phyloP scores from a whole-genome alignment of 208 protist genomes.

The Wallacemonas sp. region DNA sequence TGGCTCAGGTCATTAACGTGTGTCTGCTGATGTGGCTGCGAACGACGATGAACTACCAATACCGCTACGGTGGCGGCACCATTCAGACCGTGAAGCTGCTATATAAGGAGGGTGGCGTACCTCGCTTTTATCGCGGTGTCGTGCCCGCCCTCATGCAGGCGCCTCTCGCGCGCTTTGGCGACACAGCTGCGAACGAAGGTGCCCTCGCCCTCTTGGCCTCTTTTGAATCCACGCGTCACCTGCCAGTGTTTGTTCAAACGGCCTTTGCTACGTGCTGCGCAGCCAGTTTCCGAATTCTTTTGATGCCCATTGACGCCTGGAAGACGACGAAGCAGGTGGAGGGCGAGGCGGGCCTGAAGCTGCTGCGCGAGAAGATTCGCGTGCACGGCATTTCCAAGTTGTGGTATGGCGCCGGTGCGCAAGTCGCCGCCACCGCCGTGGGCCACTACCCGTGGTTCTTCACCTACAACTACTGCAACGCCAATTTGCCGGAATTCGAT shows the following conservation, averaged over 20 bases:
- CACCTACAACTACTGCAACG: conserved; percentile 22
- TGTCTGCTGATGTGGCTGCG: conserved; percentile 24
- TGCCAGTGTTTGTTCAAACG: conserved; percentile 15
- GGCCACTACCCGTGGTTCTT: conserved; percentile 25
- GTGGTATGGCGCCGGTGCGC: conserved; percentile 13
- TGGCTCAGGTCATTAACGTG: conserved; percentile 23
- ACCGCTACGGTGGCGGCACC: conserved; percentile 19
- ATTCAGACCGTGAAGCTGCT: conserved; percentile 14
- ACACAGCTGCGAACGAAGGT: conserved; percentile 22
- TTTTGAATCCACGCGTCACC: conserved; percentile 13
- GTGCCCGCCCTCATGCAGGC: conserved; percentile 23
- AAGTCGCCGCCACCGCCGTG: conserved; percentile 17
- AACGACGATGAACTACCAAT: conserved; percentile 28
- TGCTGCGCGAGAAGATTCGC: conserved; percentile 12
- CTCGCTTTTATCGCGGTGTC: conserved; percentile 24
- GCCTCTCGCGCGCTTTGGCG: conserved; percentile 19
- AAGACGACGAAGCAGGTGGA: conserved; percentile 30
- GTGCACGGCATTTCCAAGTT: conserved; percentile 19
- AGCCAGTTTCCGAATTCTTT: conserved; percentile 16
- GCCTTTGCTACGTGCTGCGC: conserved; percentile 18
- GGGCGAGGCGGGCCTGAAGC: conserved; percentile 13
- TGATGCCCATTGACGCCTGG: conserved; percentile 29
- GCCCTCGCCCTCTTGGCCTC: conserved; percentile 13
- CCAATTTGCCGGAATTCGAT: conserved; percentile 19
- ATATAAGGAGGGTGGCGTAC: conserved; percentile 20